Evolutionary conservation across 1,139 yeast genomes (phyloP).

Genomic region (Blastobotrys ciferrii): DNA sequence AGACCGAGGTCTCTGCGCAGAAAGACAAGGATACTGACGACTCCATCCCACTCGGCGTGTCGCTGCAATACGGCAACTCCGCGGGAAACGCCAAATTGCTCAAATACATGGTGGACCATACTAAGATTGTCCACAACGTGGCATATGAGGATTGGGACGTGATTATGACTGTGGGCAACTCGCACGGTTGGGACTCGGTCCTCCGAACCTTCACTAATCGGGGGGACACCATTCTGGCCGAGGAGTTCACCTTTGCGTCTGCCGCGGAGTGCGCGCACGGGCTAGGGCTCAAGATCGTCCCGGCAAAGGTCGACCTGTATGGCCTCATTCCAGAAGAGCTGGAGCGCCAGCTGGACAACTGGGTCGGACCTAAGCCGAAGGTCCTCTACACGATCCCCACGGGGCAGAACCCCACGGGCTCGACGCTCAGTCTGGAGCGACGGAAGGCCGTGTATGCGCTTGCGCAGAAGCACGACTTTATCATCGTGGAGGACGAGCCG

Average conservation of each 20-base stretch:
- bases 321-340: constrained; percentile 79
- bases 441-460: constrained; percentile 67
- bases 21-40: constrained; percentile 42
- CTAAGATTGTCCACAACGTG: constrained; percentile 57
- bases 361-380: constrained; percentile 75
- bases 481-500: constrained; percentile 90
- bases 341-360: constrained; percentile 58
- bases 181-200: constrained; percentile 84
- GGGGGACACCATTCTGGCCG: constrained; percentile 80
- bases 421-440: constrained; percentile 68
- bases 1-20: constrained; percentile 45
- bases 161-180: constrained; percentile 71
- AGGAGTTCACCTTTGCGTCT: constrained; percentile 76
- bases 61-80: constrained; percentile 90
- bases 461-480: constrained; percentile 74
- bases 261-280: constrained; percentile 82
- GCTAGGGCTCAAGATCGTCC: constrained; percentile 64
- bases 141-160: constrained; percentile 70
- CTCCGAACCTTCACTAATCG: constrained; percentile 74
- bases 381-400: constrained; percentile 83
- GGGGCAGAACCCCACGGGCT: constrained; percentile 95
- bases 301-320: constrained; percentile 72
- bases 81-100: constrained; percentile 74
- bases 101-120: constrained; percentile 74
- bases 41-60: constrained; percentile 73